phyloP scores from a whole-genome alignment of 306 rosid genomes.

The Aeschynomene evenia region DNA sequence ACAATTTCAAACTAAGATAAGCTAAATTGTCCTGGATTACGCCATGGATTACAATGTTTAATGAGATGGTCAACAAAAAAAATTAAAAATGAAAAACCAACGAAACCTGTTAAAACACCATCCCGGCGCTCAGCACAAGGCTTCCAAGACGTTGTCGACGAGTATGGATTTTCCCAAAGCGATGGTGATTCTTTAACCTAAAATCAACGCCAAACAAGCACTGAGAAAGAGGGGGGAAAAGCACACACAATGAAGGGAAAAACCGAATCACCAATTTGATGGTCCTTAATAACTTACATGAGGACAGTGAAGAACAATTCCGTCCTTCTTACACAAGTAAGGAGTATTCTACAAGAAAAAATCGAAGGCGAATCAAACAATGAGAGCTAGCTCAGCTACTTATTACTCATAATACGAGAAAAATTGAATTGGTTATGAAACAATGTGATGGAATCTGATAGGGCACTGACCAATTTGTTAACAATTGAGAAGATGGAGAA shows the following conservation, averaged over 20 bases:
- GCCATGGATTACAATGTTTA: conserved; percentile 9
- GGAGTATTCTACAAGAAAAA: conserved; percentile 67
- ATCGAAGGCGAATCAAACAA: conserved; percentile 16
- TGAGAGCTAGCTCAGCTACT: not conserved
- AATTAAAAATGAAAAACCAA: not conserved
- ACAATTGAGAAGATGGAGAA: conserved; percentile 58
- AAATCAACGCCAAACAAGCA: not conserved
- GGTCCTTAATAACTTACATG: conserved; percentile 55
- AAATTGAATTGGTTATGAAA: not conserved
- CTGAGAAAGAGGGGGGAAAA: not conserved
- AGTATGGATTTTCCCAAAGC: conserved; percentile 96
- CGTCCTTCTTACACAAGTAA: conserved; percentile 87
- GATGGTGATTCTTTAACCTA: conserved; percentile 92
- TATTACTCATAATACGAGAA: not conserved
- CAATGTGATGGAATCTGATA: not conserved
- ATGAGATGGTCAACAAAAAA: not conserved
- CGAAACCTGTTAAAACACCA: conserved; percentile 74
- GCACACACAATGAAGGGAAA: not conserved
- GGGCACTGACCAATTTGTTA: conserved; percentile 54
- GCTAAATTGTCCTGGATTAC: not conserved
- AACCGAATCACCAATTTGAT: conserved; percentile 19
- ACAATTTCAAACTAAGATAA: not conserved
- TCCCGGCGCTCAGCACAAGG: conserved; percentile 95
- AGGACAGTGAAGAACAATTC: conserved; percentile 93
- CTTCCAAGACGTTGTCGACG: conserved; percentile 95